Evolutionary conservation across 257 asterid genomes (phyloP), one percentile per base, ranked within the genome.

Genomic region (Orobanche coerulescens): DNA sequence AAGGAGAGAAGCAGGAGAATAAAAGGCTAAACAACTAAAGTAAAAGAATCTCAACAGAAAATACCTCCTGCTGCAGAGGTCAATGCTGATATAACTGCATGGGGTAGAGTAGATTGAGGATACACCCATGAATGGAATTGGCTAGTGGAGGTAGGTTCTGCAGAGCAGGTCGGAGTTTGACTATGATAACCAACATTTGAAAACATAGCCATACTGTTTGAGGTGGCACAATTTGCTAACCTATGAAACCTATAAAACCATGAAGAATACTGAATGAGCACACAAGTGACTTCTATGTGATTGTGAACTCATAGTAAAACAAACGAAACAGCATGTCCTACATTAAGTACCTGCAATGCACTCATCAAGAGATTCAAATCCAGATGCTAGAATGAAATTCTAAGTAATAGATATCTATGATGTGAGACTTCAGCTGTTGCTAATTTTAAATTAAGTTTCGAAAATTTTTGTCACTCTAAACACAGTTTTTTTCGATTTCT

Each of bases 61-160:
- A 62, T 81, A 92, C 97, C 98, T 88, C 79, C 84, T 25, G 76
- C 73, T 18, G 59, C 62, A 63, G 89, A 80, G 40, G 86, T 65
- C 79, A 93, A 74, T 34, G 91, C 92, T 62, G 95, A 79, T 77
- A 93, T 82, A 51, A 73, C 96, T 60, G 75, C 78, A 72, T 75
- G 78, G 36, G 97, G 90, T 74, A 89, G 81, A 69, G 79, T 68
- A 68, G 86, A 86, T 71, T 93, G 96, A 22, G 98, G 98, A 71
- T 86, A 83, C 82, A 86, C 80, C 97, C 98, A 93, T 55, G 96
- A 88, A 78, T 71, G 76, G 42, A 78, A 65, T 53, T 69, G 72
- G 43, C 76, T 43, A 16, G 69, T 52, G 51, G 81, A 81, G 64
- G 69, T 50, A 64, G 79, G 68, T 69, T 70, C 78, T 57, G 78